Base-by-base conservation (phyloP, 73 alveolate species). In the Symbiodinium pilosum region DNA sequence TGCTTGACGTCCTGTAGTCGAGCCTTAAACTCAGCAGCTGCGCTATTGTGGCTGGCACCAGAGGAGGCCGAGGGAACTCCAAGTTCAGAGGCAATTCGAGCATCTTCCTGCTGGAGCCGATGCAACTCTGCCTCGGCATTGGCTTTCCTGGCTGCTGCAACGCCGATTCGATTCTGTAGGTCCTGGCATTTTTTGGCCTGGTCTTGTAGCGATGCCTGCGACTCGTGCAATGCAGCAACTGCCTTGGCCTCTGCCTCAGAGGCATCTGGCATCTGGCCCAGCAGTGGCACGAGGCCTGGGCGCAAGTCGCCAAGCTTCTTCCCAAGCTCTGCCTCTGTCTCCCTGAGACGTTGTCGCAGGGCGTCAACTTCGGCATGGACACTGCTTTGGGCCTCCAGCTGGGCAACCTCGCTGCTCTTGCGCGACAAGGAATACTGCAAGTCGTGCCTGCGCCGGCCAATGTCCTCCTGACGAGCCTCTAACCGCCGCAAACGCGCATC, bases 361-460 rank as follows among this genome's bases (percentile, higher is more conserved):
- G 98, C 98, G 34, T 92, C 98, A 20, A 92, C 98, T 20, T 83
- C 93, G 2, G 87, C 93, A 30, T 83, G 99, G 32, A 83, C 99
- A 14, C 71, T 44, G 93, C 99, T 77, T 30, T 93, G 99, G 34
- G 98, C 98, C 42, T 92, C 98, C 69, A 92, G 64, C 64, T 92
- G 98, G 18, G 92, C 98, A 43, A 92, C 98, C 75, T 92, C 98
- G 43, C 98, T 75, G 92, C 98, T 92, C 83, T 92, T 92, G n/a
- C 98, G 98, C 1, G 54, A 36, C 39, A 92, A 24, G 59, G 98
- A 71, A 43, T 92, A 92, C 64, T 71, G 89, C 43, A 92, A n/a
- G 43, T 92, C 98, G 92, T 92, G 98, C 34, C 98, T 44, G 52
- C 98, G 92, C 68, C 98, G 85, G 43, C 92, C 98, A 26, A 92